phyloP scores from a whole-genome alignment of 2,329 filamentous ascomycete species.

The Fonsecaea multimorphosa region DNA sequence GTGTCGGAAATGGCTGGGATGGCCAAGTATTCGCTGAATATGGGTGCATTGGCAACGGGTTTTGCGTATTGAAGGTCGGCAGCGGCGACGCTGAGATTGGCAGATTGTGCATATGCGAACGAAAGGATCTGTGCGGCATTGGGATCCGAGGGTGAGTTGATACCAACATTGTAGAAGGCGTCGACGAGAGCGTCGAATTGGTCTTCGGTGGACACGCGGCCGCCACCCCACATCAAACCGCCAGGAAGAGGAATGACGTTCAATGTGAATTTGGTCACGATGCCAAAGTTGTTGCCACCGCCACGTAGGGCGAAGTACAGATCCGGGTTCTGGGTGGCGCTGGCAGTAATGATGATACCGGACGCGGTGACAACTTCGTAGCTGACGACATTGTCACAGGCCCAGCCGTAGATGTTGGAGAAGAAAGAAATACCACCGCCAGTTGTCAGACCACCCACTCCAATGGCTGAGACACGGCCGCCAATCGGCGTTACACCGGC shows the following conservation, averaged over 20 bases:
- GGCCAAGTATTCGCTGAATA: conserved; percentile 48
- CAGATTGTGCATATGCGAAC: conserved; percentile 40
- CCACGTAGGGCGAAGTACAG: conserved; percentile 52
- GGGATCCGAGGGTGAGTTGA: conserved; percentile 44
- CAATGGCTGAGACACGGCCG: conserved; percentile 43
- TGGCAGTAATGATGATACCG: conserved; percentile 45
- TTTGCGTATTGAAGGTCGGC: conserved; percentile 49
- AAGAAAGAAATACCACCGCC: conserved; percentile 36
- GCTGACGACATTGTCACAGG: conserved; percentile 38
- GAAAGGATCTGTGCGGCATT: conserved; percentile 47
- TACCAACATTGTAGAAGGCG: conserved; percentile 44
- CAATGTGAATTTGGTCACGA: conserved; percentile 51
- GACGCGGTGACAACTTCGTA: conserved; percentile 37
- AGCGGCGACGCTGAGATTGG: conserved; percentile 38
- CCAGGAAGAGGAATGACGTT: conserved; percentile 37
- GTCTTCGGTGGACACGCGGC: conserved; percentile 26
- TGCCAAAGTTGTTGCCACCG: conserved; percentile 49
- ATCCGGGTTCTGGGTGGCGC: conserved; percentile 42
- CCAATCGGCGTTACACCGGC: conserved; percentile 45
- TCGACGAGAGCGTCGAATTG: conserved; percentile 43
- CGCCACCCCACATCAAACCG: conserved; percentile 35
- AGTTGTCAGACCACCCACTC: conserved; percentile 39
- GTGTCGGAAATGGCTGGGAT: conserved; percentile 44
- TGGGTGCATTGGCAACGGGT: conserved; percentile 45
- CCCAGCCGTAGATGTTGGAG: conserved; percentile 35